phyloP scores from a whole-genome alignment of 108 stramenopile species.

The Cyclotella kingstonii region DNA sequence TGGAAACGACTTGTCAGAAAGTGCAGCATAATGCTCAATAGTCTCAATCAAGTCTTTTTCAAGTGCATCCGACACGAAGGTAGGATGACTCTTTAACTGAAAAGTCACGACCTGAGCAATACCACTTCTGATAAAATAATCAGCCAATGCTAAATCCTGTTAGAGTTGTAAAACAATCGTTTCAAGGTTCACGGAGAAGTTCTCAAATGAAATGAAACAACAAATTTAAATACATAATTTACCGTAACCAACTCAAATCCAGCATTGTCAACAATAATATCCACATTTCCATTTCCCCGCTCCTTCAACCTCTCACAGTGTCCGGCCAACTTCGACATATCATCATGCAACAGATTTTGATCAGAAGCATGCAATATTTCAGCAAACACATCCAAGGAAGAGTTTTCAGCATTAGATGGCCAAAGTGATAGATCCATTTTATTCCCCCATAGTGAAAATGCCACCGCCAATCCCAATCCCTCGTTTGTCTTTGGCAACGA shows the following conservation, averaged over 20 bases:
- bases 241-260: constrained; percentile 92
- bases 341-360: constrained; percentile 90
- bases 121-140: constrained; percentile 80
- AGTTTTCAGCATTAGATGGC: constrained; percentile 80
- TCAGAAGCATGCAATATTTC: constrained; percentile 66
- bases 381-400: constrained; percentile 69
- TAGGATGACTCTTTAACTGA: constrained; percentile 95
- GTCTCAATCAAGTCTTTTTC: constrained; percentile 86
- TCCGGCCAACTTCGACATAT: constrained; percentile 57
- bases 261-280: constrained; percentile 97
- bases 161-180: not conserved
- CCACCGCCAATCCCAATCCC: constrained; percentile 60
- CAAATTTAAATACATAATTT: not conserved
- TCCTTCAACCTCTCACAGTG: constrained; percentile 55
- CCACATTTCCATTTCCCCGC: constrained; percentile 77
- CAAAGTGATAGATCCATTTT: constrained; percentile 95
- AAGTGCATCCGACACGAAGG: constrained; percentile 95
- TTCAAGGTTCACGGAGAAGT: not conserved
- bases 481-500: constrained; percentile 52
- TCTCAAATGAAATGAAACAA: not conserved
- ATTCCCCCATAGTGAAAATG: constrained; percentile 93
- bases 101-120: constrained; percentile 78
- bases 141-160: constrained; percentile 84
- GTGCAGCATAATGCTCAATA: constrained; percentile 64
- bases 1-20: constrained; percentile 52